phyloP scores from a whole-genome alignment of 1,284 basidiomycete genomes.

The Gomphus bonarii region DNA sequence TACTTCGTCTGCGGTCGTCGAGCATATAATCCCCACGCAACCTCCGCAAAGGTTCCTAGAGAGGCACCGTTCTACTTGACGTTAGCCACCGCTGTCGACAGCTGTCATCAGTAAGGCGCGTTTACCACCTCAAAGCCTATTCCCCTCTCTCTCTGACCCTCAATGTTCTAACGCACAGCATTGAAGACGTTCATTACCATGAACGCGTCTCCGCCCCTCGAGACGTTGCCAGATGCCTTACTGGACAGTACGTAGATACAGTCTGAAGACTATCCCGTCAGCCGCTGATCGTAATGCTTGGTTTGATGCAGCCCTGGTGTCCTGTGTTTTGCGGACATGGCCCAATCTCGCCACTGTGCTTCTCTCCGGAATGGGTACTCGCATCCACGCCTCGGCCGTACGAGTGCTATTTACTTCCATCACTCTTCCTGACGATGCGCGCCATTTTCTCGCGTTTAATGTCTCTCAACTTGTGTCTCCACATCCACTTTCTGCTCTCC shows the following conservation, averaged over 20 bases:
- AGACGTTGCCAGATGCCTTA: conserved; percentile 2
- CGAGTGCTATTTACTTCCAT: conserved; percentile 22
- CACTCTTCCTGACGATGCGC: conserved; percentile 21
- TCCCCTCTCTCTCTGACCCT: background rate
- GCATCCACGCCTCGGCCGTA: conserved; percentile 21
- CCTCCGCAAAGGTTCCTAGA: background rate
- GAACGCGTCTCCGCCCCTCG: conserved; percentile 1
- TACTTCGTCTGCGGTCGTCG: background rate
- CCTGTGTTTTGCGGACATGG: conserved; percentile 1
- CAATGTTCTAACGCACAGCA: background rate
- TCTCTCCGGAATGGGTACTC: conserved; percentile 18
- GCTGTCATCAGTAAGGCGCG: background rate
- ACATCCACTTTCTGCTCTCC: conserved; percentile 17
- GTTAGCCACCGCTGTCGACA: background rate
- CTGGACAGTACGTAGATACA: conserved; percentile 5
- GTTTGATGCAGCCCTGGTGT: conserved; percentile 6
- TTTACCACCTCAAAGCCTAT: background rate
- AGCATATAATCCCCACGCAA: background rate
- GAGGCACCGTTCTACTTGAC: background rate
- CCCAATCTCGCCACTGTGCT: conserved; percentile 7
- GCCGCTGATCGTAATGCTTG: background rate
- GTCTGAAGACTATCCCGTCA: background rate
- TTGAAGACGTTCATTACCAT: background rate
- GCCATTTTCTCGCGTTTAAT: conserved; percentile 12
- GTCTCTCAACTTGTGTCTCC: background rate